phyloP scores from a whole-genome alignment of 139 green algal species.

The Chlorella vulgaris region DNA sequence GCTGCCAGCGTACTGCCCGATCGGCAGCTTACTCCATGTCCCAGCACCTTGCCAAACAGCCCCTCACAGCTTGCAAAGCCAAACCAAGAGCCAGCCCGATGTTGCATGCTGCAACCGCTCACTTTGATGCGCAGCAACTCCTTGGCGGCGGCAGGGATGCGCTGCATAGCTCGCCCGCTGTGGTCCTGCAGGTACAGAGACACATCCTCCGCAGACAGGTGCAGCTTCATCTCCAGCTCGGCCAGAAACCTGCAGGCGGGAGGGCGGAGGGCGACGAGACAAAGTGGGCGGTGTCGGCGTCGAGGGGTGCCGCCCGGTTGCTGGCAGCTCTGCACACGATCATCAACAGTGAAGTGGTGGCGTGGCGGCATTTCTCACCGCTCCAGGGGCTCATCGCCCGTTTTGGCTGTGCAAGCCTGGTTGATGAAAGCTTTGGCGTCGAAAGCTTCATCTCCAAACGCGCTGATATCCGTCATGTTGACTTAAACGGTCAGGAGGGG shows the following conservation, averaged over 20 bases:
- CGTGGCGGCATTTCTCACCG: constrained; percentile 32
- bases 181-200: constrained; percentile 65
- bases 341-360: too few relatives aligned
- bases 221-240: constrained; percentile 85
- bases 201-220: constrained; percentile 85
- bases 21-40: too few relatives aligned
- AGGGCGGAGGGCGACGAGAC: too few relatives aligned
- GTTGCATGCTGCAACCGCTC: not conserved
- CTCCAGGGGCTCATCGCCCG: constrained; percentile 64
- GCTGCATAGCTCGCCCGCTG: constrained; percentile 65
- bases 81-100: not conserved
- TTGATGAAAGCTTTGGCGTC: constrained; percentile 74
- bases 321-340: too few relatives aligned
- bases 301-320: too few relatives aligned
- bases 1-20: too few relatives aligned
- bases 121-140: constrained; percentile 73
- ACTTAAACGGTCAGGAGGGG: not conserved
- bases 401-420: constrained; percentile 29
- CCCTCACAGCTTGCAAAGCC: not conserved
- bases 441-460: constrained; percentile 65
- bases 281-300: not conserved
- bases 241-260: constrained; percentile 59
- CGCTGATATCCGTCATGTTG: constrained; percentile 41
- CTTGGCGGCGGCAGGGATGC: constrained; percentile 84
- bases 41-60: not conserved